These are phyloP conservation scores for Sugiyamaella novakii DNA, from an alignment of 1,139 yeast species.

Conservation along the genomic window DNA sequence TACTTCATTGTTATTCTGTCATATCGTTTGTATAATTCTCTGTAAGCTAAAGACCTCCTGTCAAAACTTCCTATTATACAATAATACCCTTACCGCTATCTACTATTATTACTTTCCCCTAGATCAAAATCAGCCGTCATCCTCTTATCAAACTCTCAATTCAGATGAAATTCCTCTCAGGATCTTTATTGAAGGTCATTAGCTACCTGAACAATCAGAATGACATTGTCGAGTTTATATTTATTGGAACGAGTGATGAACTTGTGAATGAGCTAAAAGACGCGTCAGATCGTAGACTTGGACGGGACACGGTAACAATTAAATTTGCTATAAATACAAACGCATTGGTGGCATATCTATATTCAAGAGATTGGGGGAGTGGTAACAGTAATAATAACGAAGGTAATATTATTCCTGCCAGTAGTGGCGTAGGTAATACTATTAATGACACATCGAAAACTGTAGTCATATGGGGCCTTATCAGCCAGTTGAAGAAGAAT, in stretches of 20 bases:
- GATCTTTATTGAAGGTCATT: conserved; percentile 14
- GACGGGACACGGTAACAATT: conserved; percentile 14
- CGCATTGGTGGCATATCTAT: conserved; percentile 10
- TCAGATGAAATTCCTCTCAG: conserved; percentile 12
- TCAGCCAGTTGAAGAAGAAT: conserved; percentile 15
- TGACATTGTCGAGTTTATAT: conserved; percentile 12
- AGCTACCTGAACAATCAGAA: conserved; percentile 1
- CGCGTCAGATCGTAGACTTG: neutral
- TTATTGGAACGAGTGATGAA: conserved; percentile 18
- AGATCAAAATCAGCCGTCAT: no score
- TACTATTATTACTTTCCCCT: no score
- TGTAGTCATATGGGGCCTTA: conserved; percentile 21
- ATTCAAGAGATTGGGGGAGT: conserved; percentile 16
- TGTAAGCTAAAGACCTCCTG: no score
- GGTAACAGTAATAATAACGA: neutral
- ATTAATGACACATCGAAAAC: neutral
- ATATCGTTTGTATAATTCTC: conserved; percentile 1
- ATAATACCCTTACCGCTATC: conserved; percentile 3
- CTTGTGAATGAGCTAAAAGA: conserved; percentile 13
- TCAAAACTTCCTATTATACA: neutral
- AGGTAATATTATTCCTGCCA: neutral
- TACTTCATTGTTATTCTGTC: no score
- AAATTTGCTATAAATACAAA: conserved; percentile 14
- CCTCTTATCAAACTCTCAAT: no score
- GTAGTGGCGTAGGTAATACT: neutral